These are phyloP conservation scores for Fusarium falciforme DNA, from an alignment of 2,329 filamentous ascomycete species.

Conservation along the genomic window DNA sequence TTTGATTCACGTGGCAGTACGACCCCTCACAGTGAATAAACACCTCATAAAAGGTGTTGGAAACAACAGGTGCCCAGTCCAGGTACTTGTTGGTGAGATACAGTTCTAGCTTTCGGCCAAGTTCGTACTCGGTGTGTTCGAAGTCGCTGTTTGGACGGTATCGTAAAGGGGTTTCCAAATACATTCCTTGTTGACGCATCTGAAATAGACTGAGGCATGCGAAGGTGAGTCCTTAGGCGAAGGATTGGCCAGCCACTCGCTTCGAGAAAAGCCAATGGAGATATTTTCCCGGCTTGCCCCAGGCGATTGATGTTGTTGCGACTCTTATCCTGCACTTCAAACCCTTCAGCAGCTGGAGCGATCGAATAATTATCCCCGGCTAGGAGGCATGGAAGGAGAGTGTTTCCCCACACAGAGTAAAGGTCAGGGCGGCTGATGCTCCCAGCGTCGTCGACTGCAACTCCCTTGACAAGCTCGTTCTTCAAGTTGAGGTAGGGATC, in stretches of 20 bases:
- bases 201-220: constrained; percentile 39
- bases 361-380: constrained; percentile 35
- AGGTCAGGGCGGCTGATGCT: constrained; percentile 33
- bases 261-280: constrained; percentile 14
- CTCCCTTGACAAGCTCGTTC: not conserved
- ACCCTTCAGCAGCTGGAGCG: constrained; percentile 7
- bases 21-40: constrained; percentile 1
- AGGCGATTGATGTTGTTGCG: constrained; percentile 17
- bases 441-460: constrained; percentile 40
- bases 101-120: not conserved
- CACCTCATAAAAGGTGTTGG: not conserved
- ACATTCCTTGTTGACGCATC: not conserved
- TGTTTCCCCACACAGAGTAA: constrained; percentile 37
- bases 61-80: fast-evolving
- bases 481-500: not conserved
- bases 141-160: fast-evolving
- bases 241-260: constrained; percentile 10
- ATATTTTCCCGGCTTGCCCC: constrained; percentile 12
- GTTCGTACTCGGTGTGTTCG: fast-evolving
- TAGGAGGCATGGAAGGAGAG: constrained; percentile 31
- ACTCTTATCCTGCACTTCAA: not conserved
- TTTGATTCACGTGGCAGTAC: not conserved
- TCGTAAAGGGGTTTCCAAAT: not conserved
- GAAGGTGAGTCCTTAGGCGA: constrained; percentile 32
- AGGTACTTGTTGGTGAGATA: not conserved